Percentiles rank a stretch among this genome's conserved stretches.
Evolutionary conservation across 2,329 filamentous ascomycete species (phyloP).

Genomic region (Emergomyces africanus): DNA sequence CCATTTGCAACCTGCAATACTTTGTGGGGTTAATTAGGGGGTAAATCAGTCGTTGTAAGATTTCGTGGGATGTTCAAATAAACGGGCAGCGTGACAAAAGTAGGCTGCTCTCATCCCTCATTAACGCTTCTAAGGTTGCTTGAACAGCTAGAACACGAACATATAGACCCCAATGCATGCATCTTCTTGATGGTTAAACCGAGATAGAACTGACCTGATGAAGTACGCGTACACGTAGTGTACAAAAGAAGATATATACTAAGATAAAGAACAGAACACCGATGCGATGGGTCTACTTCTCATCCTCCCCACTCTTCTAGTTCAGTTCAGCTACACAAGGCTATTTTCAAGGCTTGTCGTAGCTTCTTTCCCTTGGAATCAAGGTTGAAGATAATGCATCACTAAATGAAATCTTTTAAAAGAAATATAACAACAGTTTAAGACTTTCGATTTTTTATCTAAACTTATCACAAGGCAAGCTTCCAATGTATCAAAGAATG

Average conservation of each 20-base stretch:
- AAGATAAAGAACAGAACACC: neutral
- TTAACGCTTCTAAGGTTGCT: neutral
- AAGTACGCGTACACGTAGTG: neutral
- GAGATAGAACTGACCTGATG: neutral
- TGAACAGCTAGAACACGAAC: neutral
- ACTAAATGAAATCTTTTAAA: neutral
- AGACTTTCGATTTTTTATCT: neutral
- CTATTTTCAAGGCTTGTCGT: neutral
- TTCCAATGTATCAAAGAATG: neutral
- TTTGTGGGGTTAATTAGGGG: neutral
- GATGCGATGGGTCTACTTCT: neutral
- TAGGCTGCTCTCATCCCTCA: neutral
- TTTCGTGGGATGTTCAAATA: neutral
- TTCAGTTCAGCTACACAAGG: neutral
- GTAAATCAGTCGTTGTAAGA: neutral
- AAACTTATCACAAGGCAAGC: neutral
- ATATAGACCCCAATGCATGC: neutral
- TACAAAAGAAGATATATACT: neutral
- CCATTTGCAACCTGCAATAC: neutral
- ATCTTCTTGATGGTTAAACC: neutral
- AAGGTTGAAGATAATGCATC: neutral
- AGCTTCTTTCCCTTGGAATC: neutral
- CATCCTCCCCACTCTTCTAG: neutral
- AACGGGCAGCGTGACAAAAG: neutral
- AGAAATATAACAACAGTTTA: neutral